A percentile compares a stretch with the other conserved stretches of the same genome.
Evolutionary conservation across 805 yeast genomes (phyloP).

Genomic region (Brettanomyces nanus): DNA sequence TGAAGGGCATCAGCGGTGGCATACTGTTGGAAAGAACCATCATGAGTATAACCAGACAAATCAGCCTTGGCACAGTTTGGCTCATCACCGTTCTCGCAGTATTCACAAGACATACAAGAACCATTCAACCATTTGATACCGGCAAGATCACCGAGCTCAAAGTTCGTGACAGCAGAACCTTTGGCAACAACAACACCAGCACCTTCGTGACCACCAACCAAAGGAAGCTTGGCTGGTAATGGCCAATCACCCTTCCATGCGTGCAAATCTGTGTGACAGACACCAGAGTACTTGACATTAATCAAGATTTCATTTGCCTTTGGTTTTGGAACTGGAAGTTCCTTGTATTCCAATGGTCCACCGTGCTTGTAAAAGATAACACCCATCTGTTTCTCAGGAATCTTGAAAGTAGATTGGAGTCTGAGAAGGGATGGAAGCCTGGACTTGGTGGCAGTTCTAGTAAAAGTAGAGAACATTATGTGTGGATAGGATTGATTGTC

Average conservation of each 20-base stretch:
- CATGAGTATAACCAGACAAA: slow-evolving; percentile 68
- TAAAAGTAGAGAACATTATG: slow-evolving; percentile 14
- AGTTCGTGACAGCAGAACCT: slow-evolving; percentile 52
- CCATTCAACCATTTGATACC: slow-evolving; percentile 67
- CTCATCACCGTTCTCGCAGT: slow-evolving; percentile 50
- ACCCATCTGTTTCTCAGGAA: slow-evolving; percentile 65
- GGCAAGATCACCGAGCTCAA: slow-evolving; percentile 57
- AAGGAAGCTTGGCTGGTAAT: slow-evolving; percentile 46
- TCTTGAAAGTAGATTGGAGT: slow-evolving; percentile 21
- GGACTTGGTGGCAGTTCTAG: slow-evolving; percentile 6
- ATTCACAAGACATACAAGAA: slow-evolving; percentile 57
- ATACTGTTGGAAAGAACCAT: slow-evolving; percentile 49
- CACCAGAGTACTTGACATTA: slow-evolving; percentile 66
- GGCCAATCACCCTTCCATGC: slow-evolving; percentile 74
- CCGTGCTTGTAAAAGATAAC: slow-evolving; percentile 59
- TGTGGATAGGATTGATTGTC: too few species aligned
- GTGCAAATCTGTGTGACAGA: slow-evolving; percentile 68
- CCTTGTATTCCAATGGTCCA: slow-evolving; percentile 59
- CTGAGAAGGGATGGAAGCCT: slow-evolving; percentile 13
- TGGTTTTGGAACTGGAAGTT: slow-evolving; percentile 65
- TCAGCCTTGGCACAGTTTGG: slow-evolving; percentile 64
- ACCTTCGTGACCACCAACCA: slow-evolving; percentile 71
- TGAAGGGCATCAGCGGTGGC: slow-evolving; percentile 47
- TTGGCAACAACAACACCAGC: slow-evolving; percentile 61
- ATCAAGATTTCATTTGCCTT: slow-evolving; percentile 56